Conservation (phyloP, 164 flowering plant species). For the Magnolia officinalis region DNA sequence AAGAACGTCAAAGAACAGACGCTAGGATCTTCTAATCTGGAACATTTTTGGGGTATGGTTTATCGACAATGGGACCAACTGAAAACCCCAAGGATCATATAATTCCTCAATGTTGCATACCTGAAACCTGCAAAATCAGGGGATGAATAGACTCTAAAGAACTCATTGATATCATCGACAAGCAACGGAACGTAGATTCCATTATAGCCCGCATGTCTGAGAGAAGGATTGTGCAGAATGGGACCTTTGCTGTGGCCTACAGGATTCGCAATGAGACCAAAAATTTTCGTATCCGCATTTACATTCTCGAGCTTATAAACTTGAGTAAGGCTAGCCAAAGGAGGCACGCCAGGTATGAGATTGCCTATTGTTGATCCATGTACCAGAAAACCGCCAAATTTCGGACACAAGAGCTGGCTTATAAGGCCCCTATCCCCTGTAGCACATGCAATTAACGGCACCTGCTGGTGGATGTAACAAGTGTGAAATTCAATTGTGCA, state of each 20-base stretch:
- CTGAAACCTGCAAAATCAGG: conserved; percentile 55
- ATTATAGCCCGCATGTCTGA: conserved; percentile 39
- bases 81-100: not conserved
- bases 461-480: conserved; percentile 26
- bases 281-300: conserved; percentile 38
- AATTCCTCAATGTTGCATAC: conserved; percentile 14
- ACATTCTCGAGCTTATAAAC: conserved; percentile 32
- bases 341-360: conserved; percentile 44
- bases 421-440: conserved; percentile 52
- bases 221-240: conserved; percentile 42
- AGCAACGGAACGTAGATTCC: conserved; percentile 49
- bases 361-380: conserved; percentile 37
- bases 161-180: conserved; percentile 42
- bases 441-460: conserved; percentile 45
- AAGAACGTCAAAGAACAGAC: not conserved
- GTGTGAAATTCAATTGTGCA: not conserved
- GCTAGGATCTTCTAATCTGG: not conserved
- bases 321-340: conserved; percentile 34
- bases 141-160: conserved; percentile 31
- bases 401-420: conserved; percentile 41
- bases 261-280: conserved; percentile 55
- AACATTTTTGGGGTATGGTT: not conserved
- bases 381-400: conserved; percentile 46
- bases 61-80: not conserved
- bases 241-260: conserved; percentile 59